Evolutionary conservation across 805 yeast species (phyloP).

Genomic region (Monosporozyma yasuniensis): DNA sequence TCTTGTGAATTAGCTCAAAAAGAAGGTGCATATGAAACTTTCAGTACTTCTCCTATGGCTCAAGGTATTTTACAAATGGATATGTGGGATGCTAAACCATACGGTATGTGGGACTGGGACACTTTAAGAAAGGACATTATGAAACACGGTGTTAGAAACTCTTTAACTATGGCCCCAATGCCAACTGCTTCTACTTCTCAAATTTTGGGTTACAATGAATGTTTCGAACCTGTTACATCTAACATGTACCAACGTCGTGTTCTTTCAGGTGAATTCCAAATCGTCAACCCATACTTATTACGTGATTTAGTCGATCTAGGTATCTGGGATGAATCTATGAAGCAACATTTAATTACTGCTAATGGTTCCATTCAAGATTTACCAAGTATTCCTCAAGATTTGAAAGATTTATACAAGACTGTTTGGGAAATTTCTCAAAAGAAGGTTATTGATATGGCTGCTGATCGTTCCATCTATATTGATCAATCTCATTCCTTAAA

Average conservation of each 20-base stretch:
- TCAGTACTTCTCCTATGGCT: constrained; percentile 81
- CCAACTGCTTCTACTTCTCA: constrained; percentile 98
- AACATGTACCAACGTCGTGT: constrained; percentile 85
- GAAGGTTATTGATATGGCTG: constrained; percentile 72
- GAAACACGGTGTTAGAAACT: constrained; percentile 71
- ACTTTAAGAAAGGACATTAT: constrained; percentile 46
- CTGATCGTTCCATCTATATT: constrained; percentile 69
- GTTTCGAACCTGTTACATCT: constrained; percentile 91
- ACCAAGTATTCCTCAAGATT: constrained; percentile 52
- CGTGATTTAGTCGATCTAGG: constrained; percentile 73
- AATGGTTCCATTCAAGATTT: constrained; percentile 81
- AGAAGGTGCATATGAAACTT: constrained; percentile 63
- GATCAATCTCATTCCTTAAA: constrained; percentile 92
- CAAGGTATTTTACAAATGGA: constrained; percentile 78
- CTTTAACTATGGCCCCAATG: constrained; percentile 87
- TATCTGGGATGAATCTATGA: constrained; percentile 71
- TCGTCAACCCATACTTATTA: constrained; percentile 76
- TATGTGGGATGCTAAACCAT: constrained; percentile 73
- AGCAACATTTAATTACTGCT: constrained; percentile 59
- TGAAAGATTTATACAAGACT: constrained; percentile 76
- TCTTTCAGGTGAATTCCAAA: constrained; percentile 84
- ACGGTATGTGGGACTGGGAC: constrained; percentile 80
- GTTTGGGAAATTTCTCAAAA: constrained; percentile 94
- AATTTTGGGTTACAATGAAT: constrained; percentile 84
- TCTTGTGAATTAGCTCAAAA: constrained; percentile 68